Evolutionary conservation across 805 yeast genomes (phyloP), one percentile per base, ranked within the genome.

Genomic region (Starmera quercuum): DNA sequence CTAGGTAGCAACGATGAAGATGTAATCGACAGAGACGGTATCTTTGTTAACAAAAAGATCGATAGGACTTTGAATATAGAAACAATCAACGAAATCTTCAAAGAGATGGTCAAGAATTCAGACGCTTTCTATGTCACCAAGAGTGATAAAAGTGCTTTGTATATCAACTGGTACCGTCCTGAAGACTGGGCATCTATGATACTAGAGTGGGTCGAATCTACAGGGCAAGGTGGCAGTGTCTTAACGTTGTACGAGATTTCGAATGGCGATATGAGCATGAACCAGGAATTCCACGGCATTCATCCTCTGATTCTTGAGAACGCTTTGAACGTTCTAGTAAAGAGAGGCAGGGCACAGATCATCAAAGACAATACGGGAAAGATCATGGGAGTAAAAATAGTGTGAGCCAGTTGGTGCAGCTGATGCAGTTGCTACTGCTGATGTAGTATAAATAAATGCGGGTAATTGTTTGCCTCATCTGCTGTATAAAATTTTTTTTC

Each of bases 161-260:
- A 44, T 27, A 64, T 88, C 4, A 74, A 75, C 41, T 84, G 94
- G 87, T 71, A 76, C 40, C 62, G 74, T 13, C 64, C 86, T 36
- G 70, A 80, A 46, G 74, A 74, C 44, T 71, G 96, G 92, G 73
- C 77, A 26, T 61, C 74, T 31, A 47, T 65, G 44, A 47, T 88
- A 32, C 51, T 74, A 51, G 81, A 78, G 50, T 73, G 84, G 88
- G 59, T 75, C n/a, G 88, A 83, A 34, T 61, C 65, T 15, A 73
- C 90, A 0, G 95, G 95, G 0, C 95, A 86, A 49, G 61, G 69
- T 34, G 83, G 84, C 6, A 65, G 80, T 1, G 80, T 90, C 2
- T 59, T 90, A 33, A 90, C 97, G 0, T 56, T 87, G 12, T 87
- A 83, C 54, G 97, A 90, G 56, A 54, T 90, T 24, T 64, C 79